Evolutionary conservation across 2,329 filamentous ascomycete species (phyloP).

Genomic region (Teratosphaeria pseudoeucalypti): DNA sequence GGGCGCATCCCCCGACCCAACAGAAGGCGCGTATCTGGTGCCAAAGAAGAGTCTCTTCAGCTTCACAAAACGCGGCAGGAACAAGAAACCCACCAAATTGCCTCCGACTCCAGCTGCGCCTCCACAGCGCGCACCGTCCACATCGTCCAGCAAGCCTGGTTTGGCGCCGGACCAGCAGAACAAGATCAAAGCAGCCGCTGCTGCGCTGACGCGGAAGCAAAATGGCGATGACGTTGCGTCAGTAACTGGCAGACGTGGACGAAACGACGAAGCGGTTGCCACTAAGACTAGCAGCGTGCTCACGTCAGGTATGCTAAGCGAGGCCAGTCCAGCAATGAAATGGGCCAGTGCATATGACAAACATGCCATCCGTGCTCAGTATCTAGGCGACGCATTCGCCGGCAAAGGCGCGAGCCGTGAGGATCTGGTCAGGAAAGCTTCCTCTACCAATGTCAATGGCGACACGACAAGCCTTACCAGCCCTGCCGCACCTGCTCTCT

Average conservation of each 20-base stretch:
- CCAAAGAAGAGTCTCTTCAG: slow-evolving; percentile 89
- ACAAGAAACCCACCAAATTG: slow-evolving; percentile 58
- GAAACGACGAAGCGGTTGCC: slow-evolving; percentile 42
- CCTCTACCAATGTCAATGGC: slow-evolving; percentile 19
- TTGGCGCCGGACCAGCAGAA: slow-evolving; percentile 88
- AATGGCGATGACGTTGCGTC: slow-evolving; percentile 40
- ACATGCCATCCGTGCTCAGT: slow-evolving; percentile 73
- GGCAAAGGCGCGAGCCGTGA: slow-evolving; percentile 36
- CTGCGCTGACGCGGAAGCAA: slow-evolving; percentile 57
- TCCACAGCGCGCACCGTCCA: slow-evolving; percentile 36
- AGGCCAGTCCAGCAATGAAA: slow-evolving; percentile 88
- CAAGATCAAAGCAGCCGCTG: slow-evolving; percentile 82
- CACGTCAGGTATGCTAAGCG: slow-evolving; percentile 76
- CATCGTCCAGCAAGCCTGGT: slow-evolving; percentile 63
- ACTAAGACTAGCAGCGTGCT: slow-evolving; percentile 81
- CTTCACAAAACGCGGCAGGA: slow-evolving; percentile 60
- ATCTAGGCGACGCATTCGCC: slow-evolving; percentile 61
- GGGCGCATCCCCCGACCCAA: slow-evolving; percentile 75
- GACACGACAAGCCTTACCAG: slow-evolving; percentile 5
- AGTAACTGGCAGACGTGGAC: slow-evolving; percentile 45
- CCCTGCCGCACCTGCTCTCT: slow-evolving; percentile 5
- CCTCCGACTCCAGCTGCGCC: slow-evolving; percentile 34
- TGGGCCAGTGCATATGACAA: slow-evolving; percentile 96
- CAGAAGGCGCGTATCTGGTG: slow-evolving; percentile 78
- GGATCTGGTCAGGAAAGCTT: slow-evolving; percentile 15